These are phyloP conservation scores for Trametes sanguinea DNA, from an alignment of 768 basidiomycete species.

Conservation along the genomic window DNA sequence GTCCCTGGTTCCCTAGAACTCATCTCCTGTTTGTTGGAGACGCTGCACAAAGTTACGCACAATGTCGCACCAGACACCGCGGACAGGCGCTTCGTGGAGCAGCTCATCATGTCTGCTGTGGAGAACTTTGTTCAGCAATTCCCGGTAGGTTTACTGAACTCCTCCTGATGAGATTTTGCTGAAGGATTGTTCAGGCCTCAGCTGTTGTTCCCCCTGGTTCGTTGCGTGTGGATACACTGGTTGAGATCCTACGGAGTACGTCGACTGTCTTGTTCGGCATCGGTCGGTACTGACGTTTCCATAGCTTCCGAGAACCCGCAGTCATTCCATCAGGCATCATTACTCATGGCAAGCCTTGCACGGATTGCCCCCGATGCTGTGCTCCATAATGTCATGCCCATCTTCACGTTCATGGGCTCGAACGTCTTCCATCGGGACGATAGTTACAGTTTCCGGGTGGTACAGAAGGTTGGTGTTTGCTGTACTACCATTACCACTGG, in stretches of 20 bases:
- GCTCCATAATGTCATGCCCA: constrained; percentile 93
- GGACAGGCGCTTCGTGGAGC: constrained; percentile 79
- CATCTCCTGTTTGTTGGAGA: constrained; percentile 70
- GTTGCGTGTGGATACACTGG: constrained; percentile 80
- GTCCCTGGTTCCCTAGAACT: constrained; percentile 74
- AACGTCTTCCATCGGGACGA: constrained; percentile 97
- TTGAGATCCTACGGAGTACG: constrained; percentile 82
- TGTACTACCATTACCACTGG: not conserved
- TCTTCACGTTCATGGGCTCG: constrained; percentile 99
- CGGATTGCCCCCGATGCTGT: constrained; percentile 87
- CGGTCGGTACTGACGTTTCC: not conserved
- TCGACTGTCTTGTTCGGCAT: constrained; percentile 6
- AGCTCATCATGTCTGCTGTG: constrained; percentile 81
- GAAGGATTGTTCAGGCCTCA: constrained; percentile 43
- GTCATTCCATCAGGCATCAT: constrained; percentile 88
- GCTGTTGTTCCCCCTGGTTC: constrained; percentile 55
- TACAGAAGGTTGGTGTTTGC: constrained; percentile 69
- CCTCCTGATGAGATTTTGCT: not conserved
- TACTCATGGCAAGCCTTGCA: constrained; percentile 84
- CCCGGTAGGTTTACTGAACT: constrained; percentile 41
- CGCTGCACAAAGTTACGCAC: constrained; percentile 65
- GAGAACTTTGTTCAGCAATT: constrained; percentile 63
- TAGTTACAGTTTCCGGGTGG: constrained; percentile 90
- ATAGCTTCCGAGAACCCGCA: constrained; percentile 89
- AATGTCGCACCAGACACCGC: constrained; percentile 53